Conservation (phyloP, 2,329 filamentous ascomycete genomes). For the Eurotiales sp. region DNA sequence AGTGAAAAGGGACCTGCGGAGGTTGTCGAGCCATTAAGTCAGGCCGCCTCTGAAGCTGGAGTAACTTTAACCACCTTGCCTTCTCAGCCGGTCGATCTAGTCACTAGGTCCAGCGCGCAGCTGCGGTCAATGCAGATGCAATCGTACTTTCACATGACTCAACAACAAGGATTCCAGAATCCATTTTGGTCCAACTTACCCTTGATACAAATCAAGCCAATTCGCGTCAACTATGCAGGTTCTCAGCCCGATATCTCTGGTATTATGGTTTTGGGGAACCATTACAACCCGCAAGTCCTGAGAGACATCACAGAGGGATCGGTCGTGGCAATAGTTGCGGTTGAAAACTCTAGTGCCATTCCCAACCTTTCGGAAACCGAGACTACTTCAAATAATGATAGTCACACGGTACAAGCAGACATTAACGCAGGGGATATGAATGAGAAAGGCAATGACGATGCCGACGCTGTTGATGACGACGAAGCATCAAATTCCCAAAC, state of each 20-base stretch:
- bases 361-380: conserved; percentile 14
- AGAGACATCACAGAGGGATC: conserved; percentile 51
- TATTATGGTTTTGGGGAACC: conserved; percentile 51
- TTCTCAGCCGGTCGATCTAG: conserved; percentile 42
- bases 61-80: conserved; percentile 45
- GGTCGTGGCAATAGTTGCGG: conserved; percentile 51
- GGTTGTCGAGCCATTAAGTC: conserved; percentile 39
- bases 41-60: conserved; percentile 34
- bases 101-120: conserved; percentile 48
- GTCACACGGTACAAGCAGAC: conserved; percentile 11
- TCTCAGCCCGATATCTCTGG: conserved; percentile 44
- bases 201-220: conserved; percentile 44
- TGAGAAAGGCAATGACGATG: no score
- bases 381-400: not conserved
- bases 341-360: conserved; percentile 40
- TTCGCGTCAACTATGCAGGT: conserved; percentile 49
- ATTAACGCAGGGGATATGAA: conserved; percentile 4
- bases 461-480: conserved; percentile 15
- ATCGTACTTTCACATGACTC: conserved; percentile 56
- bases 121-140: conserved; percentile 57
- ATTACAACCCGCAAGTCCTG: conserved; percentile 46
- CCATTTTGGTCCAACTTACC: conserved; percentile 46
- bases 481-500: conserved; percentile 19
- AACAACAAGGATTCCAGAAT: conserved; percentile 23
- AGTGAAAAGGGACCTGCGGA: conserved; percentile 46